Base-by-base conservation (phyloP, 768 basidiomycete genomes). In the Psilocybe tampanensis region DNA sequence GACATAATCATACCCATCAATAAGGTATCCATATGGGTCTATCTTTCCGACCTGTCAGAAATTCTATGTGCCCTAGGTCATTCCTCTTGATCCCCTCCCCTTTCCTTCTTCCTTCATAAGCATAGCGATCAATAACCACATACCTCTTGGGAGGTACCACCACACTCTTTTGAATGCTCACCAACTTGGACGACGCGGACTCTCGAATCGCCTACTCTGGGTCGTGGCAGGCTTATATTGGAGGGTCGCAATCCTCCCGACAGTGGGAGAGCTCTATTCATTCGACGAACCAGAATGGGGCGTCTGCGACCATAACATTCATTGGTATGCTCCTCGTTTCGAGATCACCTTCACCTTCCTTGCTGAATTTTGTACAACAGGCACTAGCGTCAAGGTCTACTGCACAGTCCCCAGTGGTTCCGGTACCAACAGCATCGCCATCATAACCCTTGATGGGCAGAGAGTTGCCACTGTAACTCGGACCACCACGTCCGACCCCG, bases 231-330 rank as follows among this genome's bases (percentile, higher is more conserved):
- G 42, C 43, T n/a, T 33, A 43, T 22, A 32, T 23, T 22, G 47
- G 52, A 18, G 52, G 47, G 8, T 19, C 41, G 5, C 41, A 34
- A 19, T 36, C 47, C 34, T 47, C 42, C 9, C 26, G 23, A 7
- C 42, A 53, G 29, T 39, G 50, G 36, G 48, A 49, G 8, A 47
- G 52, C 17, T 47, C 52, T 2, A 48, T 54, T 13, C 58, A 59
- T 47, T 54, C 52, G 19, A 59, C 58, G 7, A 59, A 33, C 15
- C 32, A 59, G 29, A 44, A 32, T 22, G 58, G 58, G 17, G 58
- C 58, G 6, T 54, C 58, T 19, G 58, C 58, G 33, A 59, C 52
- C 6, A 49, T 59, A 6, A 48, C 42, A 8, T 54, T 59, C 42
- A 42, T 43, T 24, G 58, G 58, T 39, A 29, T 26, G 52, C 22